Evolutionary conservation across 495 filamentous ascomycete genomes (phyloP).

Genomic region (Penicillium ucsense): DNA sequence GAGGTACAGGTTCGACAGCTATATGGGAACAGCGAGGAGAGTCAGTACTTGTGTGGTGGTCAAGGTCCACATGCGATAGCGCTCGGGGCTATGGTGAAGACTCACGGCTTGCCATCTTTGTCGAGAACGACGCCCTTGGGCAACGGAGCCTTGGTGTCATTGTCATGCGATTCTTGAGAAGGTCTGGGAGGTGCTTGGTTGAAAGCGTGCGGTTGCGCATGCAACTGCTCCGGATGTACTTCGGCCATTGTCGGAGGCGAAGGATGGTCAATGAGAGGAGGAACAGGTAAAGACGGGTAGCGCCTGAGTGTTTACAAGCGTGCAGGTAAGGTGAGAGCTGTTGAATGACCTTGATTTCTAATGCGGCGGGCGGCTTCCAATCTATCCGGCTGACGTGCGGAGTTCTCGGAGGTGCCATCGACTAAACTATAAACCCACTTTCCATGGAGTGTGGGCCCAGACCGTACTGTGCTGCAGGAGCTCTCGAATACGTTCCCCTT

Average conservation of each 20-base stretch:
- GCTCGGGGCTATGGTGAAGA: constrained; percentile 1
- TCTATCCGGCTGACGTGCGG: constrained; percentile 1
- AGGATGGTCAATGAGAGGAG: not conserved
- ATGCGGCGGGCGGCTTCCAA: constrained; percentile 8
- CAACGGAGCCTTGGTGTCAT: constrained; percentile 28
- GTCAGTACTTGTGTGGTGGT: constrained; percentile 5
- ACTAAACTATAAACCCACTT: not conserved
- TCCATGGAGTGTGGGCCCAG: not conserved
- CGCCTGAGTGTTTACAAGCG: no score
- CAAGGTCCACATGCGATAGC: not conserved
- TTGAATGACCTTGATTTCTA: constrained; percentile 13
- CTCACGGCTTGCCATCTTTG: constrained; percentile 94
- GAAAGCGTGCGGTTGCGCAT: constrained; percentile 10
- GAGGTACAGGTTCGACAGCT: constrained; percentile 89
- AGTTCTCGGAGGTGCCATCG: constrained; percentile 3
- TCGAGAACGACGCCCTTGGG: constrained; percentile 81
- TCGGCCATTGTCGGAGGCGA: constrained; percentile 9
- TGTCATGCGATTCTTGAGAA: constrained; percentile 15
- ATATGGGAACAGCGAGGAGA: not conserved
- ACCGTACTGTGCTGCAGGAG: no score
- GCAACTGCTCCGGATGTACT: constrained; percentile 10
- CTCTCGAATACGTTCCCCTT: no score
- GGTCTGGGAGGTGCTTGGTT: constrained; percentile 14
- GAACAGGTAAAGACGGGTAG: not conserved
- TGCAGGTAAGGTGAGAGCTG: no score